These are phyloP conservation scores for Alternaria brassicae DNA, from an alignment of 2,329 filamentous ascomycete genomes.

Conservation along the genomic window DNA sequence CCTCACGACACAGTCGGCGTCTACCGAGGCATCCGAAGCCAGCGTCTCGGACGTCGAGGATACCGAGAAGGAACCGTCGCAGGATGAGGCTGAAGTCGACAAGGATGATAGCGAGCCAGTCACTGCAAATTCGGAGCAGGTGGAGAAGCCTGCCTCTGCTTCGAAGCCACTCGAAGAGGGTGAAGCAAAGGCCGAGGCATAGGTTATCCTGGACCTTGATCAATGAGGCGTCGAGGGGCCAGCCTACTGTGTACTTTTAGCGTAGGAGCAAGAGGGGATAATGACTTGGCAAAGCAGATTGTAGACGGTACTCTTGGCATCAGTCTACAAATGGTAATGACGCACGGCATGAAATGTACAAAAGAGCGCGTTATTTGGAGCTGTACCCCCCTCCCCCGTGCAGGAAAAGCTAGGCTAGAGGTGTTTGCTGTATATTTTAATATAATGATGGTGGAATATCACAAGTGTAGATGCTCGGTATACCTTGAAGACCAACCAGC, in stretches of 20 bases:
- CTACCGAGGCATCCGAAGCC: constrained; percentile 4
- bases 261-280: neutral
- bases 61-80: constrained; percentile 5
- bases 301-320: neutral
- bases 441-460: neutral
- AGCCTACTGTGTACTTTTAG: constrained; percentile 10
- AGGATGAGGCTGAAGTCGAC: constrained; percentile 7
- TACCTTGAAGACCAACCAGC: constrained; percentile 1
- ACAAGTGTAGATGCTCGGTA: neutral
- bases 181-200: constrained; percentile 13
- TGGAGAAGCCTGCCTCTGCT: constrained; percentile 20
- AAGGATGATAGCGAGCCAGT: constrained; percentile 4
- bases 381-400: too few species aligned
- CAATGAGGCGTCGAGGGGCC: neutral
- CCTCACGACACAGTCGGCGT: constrained; percentile 9
- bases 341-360: neutral
- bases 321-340: constrained; percentile 3
- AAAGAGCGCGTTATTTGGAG: neutral
- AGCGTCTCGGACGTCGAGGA: constrained; percentile 1
- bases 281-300: constrained; percentile 1
- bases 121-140: constrained; percentile 20
- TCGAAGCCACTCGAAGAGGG: constrained; percentile 10
- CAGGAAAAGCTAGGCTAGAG: neutral
- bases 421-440: neutral
- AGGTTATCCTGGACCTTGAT: constrained; percentile 5